These are phyloP conservation scores for Mucor circinelloides DNA, from an alignment of 371 early-diverging fungal genomes.

Conservation along the genomic window DNA sequence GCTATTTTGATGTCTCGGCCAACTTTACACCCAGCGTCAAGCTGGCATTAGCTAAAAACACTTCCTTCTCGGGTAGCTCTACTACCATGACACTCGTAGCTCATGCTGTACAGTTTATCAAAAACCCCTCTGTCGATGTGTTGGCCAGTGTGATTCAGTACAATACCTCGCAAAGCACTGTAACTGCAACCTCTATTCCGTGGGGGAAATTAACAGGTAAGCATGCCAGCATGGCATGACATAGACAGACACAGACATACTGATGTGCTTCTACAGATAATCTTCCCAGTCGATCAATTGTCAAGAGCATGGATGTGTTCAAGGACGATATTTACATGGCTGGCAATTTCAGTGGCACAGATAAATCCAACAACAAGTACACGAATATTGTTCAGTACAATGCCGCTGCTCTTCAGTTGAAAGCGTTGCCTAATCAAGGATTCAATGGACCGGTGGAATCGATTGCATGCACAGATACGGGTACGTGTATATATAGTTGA, in stretches of 20 bases:
- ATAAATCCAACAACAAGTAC: conserved; percentile 21
- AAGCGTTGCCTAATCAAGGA: conserved; percentile 22
- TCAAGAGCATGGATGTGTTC: conserved; percentile 37
- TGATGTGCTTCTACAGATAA: too few relatives aligned
- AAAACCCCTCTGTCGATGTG: conserved; percentile 36
- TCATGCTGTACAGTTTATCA: conserved; percentile 59
- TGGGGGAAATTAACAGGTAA: conserved; percentile 32
- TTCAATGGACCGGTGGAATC: conserved; percentile 31
- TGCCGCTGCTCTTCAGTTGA: conserved; percentile 10
- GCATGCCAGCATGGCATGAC: too few relatives aligned
- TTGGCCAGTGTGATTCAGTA: conserved; percentile 41
- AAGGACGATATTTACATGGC: conserved; percentile 37
- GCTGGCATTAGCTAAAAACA: conserved; percentile 34
- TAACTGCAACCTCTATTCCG: conserved; percentile 6
- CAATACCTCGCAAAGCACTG: conserved; percentile 11
- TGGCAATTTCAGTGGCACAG: conserved; percentile 32
- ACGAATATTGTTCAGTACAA: conserved; percentile 36
- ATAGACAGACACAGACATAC: too few relatives aligned
- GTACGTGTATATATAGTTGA: neutral
- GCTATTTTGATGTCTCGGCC: conserved; percentile 48
- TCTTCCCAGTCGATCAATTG: conserved; percentile 43
- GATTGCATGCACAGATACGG: conserved; percentile 10
- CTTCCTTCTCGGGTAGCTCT: conserved; percentile 18
- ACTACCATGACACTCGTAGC: conserved; percentile 44
- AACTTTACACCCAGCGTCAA: conserved; percentile 54